Conservation (phyloP, 2,329 filamentous ascomycete species). For the Pseudocercospora fuligena region DNA sequence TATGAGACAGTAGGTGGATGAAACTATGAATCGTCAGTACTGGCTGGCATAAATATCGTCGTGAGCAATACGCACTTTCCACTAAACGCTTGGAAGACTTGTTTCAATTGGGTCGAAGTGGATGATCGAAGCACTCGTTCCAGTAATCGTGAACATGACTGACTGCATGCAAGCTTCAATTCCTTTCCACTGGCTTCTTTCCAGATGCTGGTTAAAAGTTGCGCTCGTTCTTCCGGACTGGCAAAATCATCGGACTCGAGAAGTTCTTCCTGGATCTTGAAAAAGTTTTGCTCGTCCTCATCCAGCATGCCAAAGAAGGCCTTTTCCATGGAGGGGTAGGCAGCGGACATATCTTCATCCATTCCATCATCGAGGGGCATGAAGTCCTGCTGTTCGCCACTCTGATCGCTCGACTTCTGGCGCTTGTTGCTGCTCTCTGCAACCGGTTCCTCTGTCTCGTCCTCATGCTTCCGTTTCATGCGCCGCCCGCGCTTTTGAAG, state of each 20-base stretch:
- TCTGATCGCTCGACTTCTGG: constrained; percentile 40
- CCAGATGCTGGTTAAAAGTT: constrained; percentile 77
- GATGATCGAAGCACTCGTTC: constrained; percentile 87
- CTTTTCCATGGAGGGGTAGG: constrained; percentile 56
- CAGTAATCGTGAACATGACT: constrained; percentile 91
- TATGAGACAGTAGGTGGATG: constrained; percentile 86
- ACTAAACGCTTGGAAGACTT: constrained; percentile 81
- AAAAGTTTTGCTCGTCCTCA: constrained; percentile 94
- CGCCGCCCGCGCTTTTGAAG: constrained; percentile 63
- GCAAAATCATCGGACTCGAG: constrained; percentile 85
- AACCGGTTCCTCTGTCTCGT: constrained; percentile 44
- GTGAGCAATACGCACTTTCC: constrained; percentile 62
- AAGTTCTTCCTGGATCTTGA: constrained; percentile 84
- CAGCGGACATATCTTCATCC: constrained; percentile 35
- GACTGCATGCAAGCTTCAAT: constrained; percentile 92
- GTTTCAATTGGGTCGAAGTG: constrained; percentile 78
- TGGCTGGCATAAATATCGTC: not conserved
- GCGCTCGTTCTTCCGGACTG: constrained; percentile 63
- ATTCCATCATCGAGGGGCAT: constrained; percentile 23
- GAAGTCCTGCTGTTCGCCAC: constrained; percentile 42
- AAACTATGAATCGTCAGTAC: constrained; percentile 57
- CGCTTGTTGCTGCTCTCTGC: constrained; percentile 46
- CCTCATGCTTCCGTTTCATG: constrained; percentile 58
- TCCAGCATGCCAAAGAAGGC: constrained; percentile 93
- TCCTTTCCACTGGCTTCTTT: constrained; percentile 89